These are phyloP conservation scores for Pouteria glomerata DNA, from an alignment of 148 eudicot species.

Conservation along the genomic window DNA sequence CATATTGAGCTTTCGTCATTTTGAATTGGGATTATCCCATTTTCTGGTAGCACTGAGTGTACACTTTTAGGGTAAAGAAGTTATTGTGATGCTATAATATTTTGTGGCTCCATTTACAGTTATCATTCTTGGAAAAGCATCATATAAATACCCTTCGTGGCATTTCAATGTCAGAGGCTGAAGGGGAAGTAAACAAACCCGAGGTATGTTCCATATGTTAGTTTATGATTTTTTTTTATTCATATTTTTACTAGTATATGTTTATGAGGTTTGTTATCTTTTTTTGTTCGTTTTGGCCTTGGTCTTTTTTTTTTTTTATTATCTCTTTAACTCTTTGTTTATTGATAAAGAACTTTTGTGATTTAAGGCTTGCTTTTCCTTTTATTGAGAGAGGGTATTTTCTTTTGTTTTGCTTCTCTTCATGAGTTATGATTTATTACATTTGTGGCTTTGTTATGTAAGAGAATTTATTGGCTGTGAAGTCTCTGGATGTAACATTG, in stretches of 20 bases:
- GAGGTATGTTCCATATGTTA: slow-evolving; percentile 19
- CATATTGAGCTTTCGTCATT: not conserved
- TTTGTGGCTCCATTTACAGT: not conserved
- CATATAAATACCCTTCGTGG: not conserved
- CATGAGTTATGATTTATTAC: not conserved
- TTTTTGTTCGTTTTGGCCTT: too few relatives aligned
- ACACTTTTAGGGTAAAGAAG: too few relatives aligned
- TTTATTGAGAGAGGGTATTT: not conserved
- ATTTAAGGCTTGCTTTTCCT: not conserved
- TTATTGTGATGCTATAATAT: too few relatives aligned
- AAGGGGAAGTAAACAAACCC: slow-evolving; percentile 31
- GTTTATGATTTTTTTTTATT: not conserved
- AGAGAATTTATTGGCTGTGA: not conserved
- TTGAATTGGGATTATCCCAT: too few relatives aligned
- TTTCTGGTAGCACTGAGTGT: too few relatives aligned
- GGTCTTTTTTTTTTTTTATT: not conserved
- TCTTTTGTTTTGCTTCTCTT: not conserved
- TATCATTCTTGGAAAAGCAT: not conserved
- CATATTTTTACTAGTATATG: too few relatives aligned
- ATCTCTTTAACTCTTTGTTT: too few relatives aligned
- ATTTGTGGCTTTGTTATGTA: not conserved
- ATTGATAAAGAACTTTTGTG: not conserved
- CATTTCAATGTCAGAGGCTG: slow-evolving; percentile 27
- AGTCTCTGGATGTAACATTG: not conserved
- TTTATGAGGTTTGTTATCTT: not conserved